Evolutionary conservation across 164 flowering plant genomes (phyloP).

Genomic region (Vitis amurensis): DNA sequence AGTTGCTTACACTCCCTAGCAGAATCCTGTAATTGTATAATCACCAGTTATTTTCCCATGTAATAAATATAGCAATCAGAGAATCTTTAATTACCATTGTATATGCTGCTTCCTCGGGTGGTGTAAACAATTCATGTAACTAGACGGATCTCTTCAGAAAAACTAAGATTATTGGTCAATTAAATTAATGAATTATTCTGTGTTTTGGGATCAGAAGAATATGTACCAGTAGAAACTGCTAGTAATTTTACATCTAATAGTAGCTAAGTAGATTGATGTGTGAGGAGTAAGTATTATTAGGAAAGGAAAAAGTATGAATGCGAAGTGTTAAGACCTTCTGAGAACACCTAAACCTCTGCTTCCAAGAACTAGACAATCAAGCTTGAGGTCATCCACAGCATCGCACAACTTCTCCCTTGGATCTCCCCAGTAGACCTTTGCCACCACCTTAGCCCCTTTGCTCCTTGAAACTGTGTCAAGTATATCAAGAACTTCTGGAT

Average conservation of each 20-base stretch:
- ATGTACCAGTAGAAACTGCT: no score
- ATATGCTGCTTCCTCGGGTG: no score
- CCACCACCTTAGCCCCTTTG: conserved; percentile 49
- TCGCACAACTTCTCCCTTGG: conserved; percentile 69
- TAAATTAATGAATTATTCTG: no score
- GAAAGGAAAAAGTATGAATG: no score
- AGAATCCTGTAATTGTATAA: conserved; percentile 47
- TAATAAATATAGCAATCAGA: no score
- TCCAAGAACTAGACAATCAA: conserved; percentile 63
- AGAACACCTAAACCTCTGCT: conserved; percentile 66
- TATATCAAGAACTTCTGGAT: conserved; percentile 57
- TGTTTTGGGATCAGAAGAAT: no score
- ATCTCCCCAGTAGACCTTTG: conserved; percentile 82
- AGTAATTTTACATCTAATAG: background rate
- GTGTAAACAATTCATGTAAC: no score
- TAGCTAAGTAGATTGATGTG: background rate
- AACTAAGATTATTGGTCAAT: no score
- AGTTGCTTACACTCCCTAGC: conserved; percentile 76
- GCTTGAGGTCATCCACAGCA: conserved; percentile 68
- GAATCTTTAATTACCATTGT: no score
- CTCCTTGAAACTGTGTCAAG: conserved; percentile 48
- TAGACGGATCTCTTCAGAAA: no score
- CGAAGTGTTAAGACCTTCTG: conserved; percentile 41
- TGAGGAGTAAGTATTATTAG: background rate
- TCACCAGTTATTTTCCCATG: background rate